Conservation (phyloP, 2,329 filamentous ascomycete species). For the Cladobotryum protrusum region DNA sequence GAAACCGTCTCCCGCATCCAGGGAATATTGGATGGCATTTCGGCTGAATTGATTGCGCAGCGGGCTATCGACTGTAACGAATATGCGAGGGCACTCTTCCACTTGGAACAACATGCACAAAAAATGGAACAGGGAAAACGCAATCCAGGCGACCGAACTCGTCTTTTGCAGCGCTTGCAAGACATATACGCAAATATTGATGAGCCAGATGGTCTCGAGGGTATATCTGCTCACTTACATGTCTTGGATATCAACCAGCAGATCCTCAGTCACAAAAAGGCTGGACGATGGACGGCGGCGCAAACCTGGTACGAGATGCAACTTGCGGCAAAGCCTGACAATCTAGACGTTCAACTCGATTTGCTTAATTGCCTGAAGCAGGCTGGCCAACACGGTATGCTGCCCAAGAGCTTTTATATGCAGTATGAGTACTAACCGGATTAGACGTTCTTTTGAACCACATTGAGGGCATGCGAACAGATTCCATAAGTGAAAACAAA, state of each 20-base stretch:
- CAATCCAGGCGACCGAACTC: constrained; percentile 49
- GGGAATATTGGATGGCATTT: constrained; percentile 55
- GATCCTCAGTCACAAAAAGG: constrained; percentile 85
- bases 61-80: constrained; percentile 91
- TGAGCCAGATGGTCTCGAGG: constrained; percentile 92
- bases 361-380: constrained; percentile 85
- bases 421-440: constrained; percentile 16
- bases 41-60: constrained; percentile 66
- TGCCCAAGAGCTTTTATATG: constrained; percentile 4
- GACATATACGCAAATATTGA: constrained; percentile 97
- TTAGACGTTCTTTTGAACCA: constrained; percentile 80
- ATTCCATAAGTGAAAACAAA: constrained; percentile 47
- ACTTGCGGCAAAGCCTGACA: constrained; percentile 69
- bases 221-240: constrained; percentile 80
- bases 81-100: constrained; percentile 85
- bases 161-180: constrained; percentile 72
- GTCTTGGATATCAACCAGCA: constrained; percentile 90
- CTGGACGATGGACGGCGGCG: constrained; percentile 86
- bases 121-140: constrained; percentile 40
- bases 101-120: constrained; percentile 84
- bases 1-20: constrained; percentile 44
- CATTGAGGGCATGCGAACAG: constrained; percentile 65
- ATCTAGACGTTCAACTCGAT: constrained; percentile 72
- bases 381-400: constrained; percentile 84
- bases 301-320: constrained; percentile 98